These are phyloP conservation scores for Coemansia asiatica DNA, from an alignment of 192 early-diverging fungal genomes.

Conservation along the genomic window DNA sequence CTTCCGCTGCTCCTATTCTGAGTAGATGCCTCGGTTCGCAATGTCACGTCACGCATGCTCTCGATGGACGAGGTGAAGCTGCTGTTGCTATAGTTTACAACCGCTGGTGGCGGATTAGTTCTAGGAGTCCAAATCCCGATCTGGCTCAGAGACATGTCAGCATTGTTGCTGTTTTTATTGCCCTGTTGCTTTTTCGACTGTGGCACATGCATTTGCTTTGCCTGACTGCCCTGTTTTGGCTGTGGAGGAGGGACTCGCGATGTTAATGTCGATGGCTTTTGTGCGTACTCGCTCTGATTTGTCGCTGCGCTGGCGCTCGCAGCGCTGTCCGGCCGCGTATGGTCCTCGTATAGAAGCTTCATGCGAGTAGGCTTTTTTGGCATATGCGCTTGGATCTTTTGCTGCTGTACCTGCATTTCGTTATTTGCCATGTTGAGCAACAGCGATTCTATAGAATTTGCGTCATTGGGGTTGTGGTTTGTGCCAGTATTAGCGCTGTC, in stretches of 20 bases:
- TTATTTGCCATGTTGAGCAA: constrained; percentile 53
- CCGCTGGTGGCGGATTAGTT: constrained; percentile 13
- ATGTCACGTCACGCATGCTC: constrained; percentile 48
- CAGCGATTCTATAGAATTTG: constrained; percentile 50
- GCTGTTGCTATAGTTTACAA: constrained; percentile 11
- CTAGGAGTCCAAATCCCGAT: constrained; percentile 37
- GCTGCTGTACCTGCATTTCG: constrained; percentile 55
- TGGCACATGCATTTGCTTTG: not conserved
- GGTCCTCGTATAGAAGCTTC: constrained; percentile 55
- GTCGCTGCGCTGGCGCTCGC: constrained; percentile 32
- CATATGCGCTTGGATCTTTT: constrained; percentile 52
- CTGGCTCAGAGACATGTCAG: constrained; percentile 29
- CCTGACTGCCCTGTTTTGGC: not conserved
- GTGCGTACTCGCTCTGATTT: not conserved
- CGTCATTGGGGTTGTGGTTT: constrained; percentile 12
- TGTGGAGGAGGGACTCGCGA: not conserved
- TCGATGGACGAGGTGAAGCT: constrained; percentile 52
- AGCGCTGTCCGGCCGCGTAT: constrained; percentile 27
- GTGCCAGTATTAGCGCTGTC: not conserved
- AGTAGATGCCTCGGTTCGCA: constrained; percentile 33
- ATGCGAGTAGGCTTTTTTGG: constrained; percentile 50
- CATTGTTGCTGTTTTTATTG: constrained; percentile 5
- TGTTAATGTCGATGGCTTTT: not conserved
- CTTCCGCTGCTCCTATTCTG: constrained; percentile 37
- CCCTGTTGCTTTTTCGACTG: constrained; percentile 8